Percentiles rank a stretch among this genome's conserved stretches.
Evolutionary conservation across 495 filamentous ascomycete genomes (phyloP).

Genomic region (Jackrogersella minutella): DNA sequence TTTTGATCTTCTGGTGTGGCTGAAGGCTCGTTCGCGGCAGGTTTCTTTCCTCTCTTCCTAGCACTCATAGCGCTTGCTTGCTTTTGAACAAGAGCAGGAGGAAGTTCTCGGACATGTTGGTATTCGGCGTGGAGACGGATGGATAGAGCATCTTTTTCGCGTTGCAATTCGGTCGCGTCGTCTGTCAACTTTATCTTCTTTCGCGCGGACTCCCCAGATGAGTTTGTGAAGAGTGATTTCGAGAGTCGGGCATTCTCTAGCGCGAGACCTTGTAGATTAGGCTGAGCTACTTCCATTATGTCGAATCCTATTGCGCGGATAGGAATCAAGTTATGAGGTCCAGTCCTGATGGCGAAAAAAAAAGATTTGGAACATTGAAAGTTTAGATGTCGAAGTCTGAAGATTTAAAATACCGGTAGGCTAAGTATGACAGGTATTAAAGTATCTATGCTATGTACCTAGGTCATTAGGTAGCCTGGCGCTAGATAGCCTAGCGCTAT

Average conservation of each 20-base stretch:
- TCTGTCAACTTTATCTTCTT: conserved; percentile 55
- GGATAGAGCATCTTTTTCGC: conserved; percentile 53
- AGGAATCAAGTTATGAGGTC: not conserved
- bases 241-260: conserved; percentile 52
- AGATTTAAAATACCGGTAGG: not conserved
- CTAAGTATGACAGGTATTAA: too few relatives aligned
- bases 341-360: not conserved
- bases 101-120: conserved; percentile 78
- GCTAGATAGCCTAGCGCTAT: too few relatives aligned
- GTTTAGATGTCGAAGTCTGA: not conserved
- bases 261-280: conserved; percentile 48
- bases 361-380: not conserved
- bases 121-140: conserved; percentile 74
- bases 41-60: conserved; percentile 62
- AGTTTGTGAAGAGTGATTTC: conserved; percentile 51
- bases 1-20: conserved; percentile 59
- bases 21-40: conserved; percentile 54
- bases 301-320: not conserved
- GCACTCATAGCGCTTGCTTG: conserved; percentile 60
- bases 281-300: conserved; percentile 38
- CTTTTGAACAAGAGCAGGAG: conserved; percentile 85
- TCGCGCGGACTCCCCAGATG: conserved; percentile 41
- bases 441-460: too few relatives aligned
- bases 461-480: too few relatives aligned
- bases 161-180: conserved; percentile 48